phyloP scores from a whole-genome alignment of 1,284 basidiomycete genomes.

The Anthracocystis walkeri region DNA sequence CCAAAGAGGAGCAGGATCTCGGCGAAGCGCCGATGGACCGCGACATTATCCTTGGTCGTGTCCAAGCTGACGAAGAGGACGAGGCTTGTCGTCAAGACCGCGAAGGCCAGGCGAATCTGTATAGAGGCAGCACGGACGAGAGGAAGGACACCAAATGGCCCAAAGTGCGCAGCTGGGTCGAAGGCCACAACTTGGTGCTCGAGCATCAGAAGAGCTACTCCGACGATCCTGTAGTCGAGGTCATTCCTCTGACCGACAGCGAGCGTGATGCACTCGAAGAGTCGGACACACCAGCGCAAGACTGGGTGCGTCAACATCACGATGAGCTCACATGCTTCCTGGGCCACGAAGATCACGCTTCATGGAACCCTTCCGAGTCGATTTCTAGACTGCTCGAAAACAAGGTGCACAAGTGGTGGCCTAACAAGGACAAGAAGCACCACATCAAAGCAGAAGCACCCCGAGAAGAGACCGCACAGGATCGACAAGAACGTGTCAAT shows the following conservation, averaged over 20 bases:
- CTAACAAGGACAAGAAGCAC: conserved; percentile 37
- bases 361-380: conserved; percentile 48
- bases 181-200: conserved; percentile 64
- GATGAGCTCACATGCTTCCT: conserved; percentile 53
- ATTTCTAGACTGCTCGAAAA: conserved; percentile 47
- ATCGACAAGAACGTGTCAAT: conserved; percentile 39
- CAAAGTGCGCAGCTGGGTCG: conserved; percentile 60
- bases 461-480: conserved; percentile 39
- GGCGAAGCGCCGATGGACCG: conserved; percentile 58
- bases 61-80: conserved; percentile 46
- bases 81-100: conserved; percentile 34
- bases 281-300: conserved; percentile 52
- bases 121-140: conserved; percentile 9
- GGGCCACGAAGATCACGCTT: conserved; percentile 36
- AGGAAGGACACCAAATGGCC: conserved; percentile 50
- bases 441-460: conserved; percentile 37
- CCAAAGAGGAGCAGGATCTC: conserved; percentile 48
- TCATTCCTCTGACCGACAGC: conserved; percentile 57
- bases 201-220: conserved; percentile 58
- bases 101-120: conserved; percentile 35
- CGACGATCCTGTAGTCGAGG: conserved; percentile 59
- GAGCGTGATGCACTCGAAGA: conserved; percentile 47
- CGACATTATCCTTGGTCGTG: conserved; percentile 44
- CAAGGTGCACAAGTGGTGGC: conserved; percentile 47
- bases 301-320: conserved; percentile 55